Conservation (phyloP, 257 asterid genomes). For the Ophiorrhiza pumila region DNA sequence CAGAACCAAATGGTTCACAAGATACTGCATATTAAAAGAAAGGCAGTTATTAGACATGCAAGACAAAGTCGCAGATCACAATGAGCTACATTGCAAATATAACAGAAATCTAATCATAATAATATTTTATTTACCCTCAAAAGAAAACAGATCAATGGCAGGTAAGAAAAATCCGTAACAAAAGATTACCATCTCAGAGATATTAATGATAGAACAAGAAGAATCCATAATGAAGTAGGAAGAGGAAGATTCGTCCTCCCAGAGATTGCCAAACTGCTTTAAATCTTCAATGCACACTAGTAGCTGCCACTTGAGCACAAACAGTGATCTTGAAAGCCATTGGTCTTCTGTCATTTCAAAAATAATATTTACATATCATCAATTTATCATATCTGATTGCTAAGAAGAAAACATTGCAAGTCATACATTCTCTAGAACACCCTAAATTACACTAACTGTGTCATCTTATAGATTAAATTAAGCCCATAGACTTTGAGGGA, state of each 20-base stretch:
- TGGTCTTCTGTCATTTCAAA: slow-evolving; percentile 27
- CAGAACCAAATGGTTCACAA: not conserved
- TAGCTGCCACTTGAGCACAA: slow-evolving; percentile 39
- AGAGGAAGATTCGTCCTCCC: slow-evolving; percentile 29
- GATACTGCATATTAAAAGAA: not conserved
- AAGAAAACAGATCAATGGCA: not conserved
- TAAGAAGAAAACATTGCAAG: not conserved
- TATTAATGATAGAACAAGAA: slow-evolving; percentile 33
- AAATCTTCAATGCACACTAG: slow-evolving; percentile 46
- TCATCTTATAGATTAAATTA: too few relatives aligned
- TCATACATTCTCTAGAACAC: not conserved
- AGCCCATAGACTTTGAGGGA: not conserved
- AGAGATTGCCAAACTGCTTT: slow-evolving; percentile 32
- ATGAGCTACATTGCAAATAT: not conserved
- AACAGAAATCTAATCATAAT: not conserved
- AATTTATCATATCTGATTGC: not conserved
- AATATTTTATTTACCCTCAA: not conserved
- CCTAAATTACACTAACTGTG: not conserved
- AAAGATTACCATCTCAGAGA: slow-evolving; percentile 43
- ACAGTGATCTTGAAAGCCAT: slow-evolving; percentile 47
- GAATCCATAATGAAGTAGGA: slow-evolving; percentile 32
- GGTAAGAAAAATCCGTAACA: not conserved
- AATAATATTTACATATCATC: not conserved
- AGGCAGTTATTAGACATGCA: not conserved
- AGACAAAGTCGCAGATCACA: not conserved